Conservation (phyloP, 805 yeast genomes). For the Hermanozyma aechmeae region DNA sequence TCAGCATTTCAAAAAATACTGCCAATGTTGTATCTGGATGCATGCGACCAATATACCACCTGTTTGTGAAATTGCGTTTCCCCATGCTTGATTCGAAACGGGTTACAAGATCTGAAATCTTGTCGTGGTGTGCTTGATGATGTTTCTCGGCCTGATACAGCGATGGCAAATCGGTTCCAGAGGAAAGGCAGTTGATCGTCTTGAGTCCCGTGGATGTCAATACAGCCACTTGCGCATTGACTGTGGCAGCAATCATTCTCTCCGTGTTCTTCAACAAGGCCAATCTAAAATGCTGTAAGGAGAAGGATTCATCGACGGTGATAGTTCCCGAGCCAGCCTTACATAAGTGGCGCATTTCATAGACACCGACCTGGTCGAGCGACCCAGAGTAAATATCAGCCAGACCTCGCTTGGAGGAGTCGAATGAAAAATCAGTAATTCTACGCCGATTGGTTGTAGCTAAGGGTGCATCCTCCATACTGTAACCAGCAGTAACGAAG, state of each 20-base stretch:
- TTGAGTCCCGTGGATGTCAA: slow-evolving; percentile 23
- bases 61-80: slow-evolving; percentile 27
- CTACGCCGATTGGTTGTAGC: too few species aligned
- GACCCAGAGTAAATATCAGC: slow-evolving; percentile 28
- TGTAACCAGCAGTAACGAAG: slow-evolving; percentile 19
- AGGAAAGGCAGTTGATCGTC: slow-evolving; percentile 21
- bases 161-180: slow-evolving; percentile 25
- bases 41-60: slow-evolving; percentile 23
- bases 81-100: slow-evolving; percentile 22
- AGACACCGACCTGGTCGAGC: slow-evolving; percentile 32
- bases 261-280: slow-evolving; percentile 7
- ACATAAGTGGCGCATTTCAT: slow-evolving; percentile 30
- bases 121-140: slow-evolving; percentile 14
- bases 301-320: slow-evolving; percentile 20
- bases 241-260: not conserved
- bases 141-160: slow-evolving; percentile 16
- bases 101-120: slow-evolving; percentile 24
- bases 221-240: slow-evolving; percentile 14
- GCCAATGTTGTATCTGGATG: slow-evolving; percentile 14
- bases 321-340: slow-evolving; percentile 25
- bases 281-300: slow-evolving; percentile 12
- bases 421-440: too few species aligned
- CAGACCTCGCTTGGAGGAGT: too few species aligned
- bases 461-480: slow-evolving; percentile 13
- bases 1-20: slow-evolving; percentile 24